Evolutionary conservation across 345 rosid genomes (phyloP).

Genomic region (Gossypioides kirkii): DNA sequence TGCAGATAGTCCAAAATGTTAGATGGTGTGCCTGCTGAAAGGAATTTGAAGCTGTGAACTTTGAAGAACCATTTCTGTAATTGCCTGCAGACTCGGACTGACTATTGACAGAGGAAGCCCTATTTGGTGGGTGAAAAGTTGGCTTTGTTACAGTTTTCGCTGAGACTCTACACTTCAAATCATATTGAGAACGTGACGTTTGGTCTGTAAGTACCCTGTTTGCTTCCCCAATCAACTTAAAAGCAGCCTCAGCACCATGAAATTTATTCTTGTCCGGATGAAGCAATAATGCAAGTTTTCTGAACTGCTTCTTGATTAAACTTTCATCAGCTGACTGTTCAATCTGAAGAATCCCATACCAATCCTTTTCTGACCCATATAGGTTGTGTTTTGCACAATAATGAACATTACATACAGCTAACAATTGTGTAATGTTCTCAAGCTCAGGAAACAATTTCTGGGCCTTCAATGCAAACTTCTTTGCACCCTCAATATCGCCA

Average conservation of each 20-base stretch:
- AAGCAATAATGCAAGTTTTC: conserved; percentile 71
- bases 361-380: conserved; percentile 55
- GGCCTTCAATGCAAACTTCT: conserved; percentile 53
- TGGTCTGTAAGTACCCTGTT: conserved; percentile 52
- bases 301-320: conserved; percentile 73
- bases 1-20: conserved; percentile 69
- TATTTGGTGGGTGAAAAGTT: conserved; percentile 5
- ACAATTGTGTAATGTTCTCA: conserved; percentile 57
- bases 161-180: conserved; percentile 39
- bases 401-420: conserved; percentile 77
- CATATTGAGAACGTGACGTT: conserved; percentile 43
- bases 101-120: conserved; percentile 14
- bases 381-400: conserved; percentile 47
- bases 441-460: conserved; percentile 56
- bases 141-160: conserved; percentile 11
- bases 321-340: conserved; percentile 46
- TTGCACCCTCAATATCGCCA: conserved; percentile 56
- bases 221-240: conserved; percentile 84
- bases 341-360: conserved; percentile 82
- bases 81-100: conserved; percentile 23
- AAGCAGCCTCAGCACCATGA: conserved; percentile 89
- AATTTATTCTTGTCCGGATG: conserved; percentile 94
- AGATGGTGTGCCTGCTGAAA: conserved; percentile 25
- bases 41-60: conserved; percentile 17
- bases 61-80: conserved; percentile 20